phyloP scores from a whole-genome alignment of 202 grass and related monocot species.

The Eragrostis tef region DNA sequence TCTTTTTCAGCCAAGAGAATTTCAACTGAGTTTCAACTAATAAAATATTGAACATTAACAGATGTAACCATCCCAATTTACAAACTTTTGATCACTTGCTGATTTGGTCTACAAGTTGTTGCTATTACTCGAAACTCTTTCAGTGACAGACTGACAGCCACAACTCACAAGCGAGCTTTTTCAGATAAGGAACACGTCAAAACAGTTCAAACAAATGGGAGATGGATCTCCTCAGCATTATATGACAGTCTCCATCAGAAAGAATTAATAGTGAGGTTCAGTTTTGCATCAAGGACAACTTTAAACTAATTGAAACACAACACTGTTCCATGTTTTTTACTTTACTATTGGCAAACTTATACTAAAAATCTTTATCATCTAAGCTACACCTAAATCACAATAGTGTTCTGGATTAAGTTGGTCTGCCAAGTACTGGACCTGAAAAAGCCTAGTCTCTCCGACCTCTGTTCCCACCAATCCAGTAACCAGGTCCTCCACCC shows the following conservation, averaged over 20 bases:
- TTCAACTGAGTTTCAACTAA: neutral
- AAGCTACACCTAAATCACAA: neutral
- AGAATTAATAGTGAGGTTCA: neutral
- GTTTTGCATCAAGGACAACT: neutral
- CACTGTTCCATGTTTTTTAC: neutral
- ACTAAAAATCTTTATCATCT: neutral
- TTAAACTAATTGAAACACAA: neutral
- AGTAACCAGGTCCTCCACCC: neutral
- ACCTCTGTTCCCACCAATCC: neutral
- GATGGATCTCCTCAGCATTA: neutral
- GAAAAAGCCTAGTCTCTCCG: no score
- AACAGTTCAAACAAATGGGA: neutral
- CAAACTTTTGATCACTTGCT: neutral
- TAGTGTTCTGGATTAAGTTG: neutral
- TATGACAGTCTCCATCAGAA: neutral
- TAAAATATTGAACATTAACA: neutral
- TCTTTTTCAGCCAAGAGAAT: neutral
- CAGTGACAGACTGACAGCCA: neutral
- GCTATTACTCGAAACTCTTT: neutral
- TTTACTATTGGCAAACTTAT: neutral
- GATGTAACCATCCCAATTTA: neutral
- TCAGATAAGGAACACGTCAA: neutral
- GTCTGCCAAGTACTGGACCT: no score
- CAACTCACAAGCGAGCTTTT: neutral
- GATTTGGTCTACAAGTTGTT: neutral